A percentile compares a stretch with the other conserved stretches of the same genome.
Conservation (phyloP, 176 grass and related monocot genomes). For the Bothriochloa decipiens region DNA sequence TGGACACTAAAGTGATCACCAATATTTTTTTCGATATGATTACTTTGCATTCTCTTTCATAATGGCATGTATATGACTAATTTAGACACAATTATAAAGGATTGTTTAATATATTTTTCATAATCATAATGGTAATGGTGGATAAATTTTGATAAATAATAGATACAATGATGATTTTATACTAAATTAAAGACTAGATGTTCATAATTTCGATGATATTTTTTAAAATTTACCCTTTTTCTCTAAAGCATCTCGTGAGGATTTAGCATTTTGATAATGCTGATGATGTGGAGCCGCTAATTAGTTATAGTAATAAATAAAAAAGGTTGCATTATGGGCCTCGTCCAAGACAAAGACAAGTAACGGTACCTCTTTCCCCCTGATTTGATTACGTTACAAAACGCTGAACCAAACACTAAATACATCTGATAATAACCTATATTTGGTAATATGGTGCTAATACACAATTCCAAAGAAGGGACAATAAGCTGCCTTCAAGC, state of each 20-base stretch:
- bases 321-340: neutral
- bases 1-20: neutral
- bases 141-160: too few relatives aligned
- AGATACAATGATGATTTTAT: too few relatives aligned
- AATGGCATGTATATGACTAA: neutral
- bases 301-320: neutral
- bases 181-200: neutral
- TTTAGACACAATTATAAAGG: neutral
- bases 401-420: slow-evolving; percentile 25
- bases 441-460: slow-evolving; percentile 66
- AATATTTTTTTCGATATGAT: neutral
- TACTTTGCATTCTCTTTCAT: neutral
- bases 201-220: neutral
- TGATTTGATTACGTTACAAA: slow-evolving; percentile 7
- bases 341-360: neutral
- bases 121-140: too few relatives aligned
- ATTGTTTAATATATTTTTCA: too few relatives aligned
- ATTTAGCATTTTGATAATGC: neutral
- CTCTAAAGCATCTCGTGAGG: neutral
- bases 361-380: neutral
- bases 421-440: slow-evolving; percentile 73
- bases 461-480: slow-evolving; percentile 51
- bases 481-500: slow-evolving; percentile 44
- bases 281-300: neutral
- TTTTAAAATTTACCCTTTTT: neutral